Base-by-base conservation (phyloP, 2,329 filamentous ascomycete species). In the Xylariales sp. region DNA sequence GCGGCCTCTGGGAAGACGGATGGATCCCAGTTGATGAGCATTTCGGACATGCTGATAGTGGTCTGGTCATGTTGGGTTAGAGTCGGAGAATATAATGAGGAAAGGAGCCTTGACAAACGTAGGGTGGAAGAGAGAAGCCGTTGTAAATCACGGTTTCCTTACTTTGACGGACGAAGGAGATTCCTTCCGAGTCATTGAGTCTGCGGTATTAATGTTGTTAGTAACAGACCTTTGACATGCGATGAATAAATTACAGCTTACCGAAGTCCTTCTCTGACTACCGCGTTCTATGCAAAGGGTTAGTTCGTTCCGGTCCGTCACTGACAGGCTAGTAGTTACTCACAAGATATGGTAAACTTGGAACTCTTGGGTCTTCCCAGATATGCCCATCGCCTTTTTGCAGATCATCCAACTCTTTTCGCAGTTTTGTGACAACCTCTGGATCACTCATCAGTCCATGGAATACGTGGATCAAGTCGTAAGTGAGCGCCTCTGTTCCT, bases 41-140 rank as follows among this genome's bases (percentile, higher is more conserved):
- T 34, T 33, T 40, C 29, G 31, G 29, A 33, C 38, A 40, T 40
- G 38, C 29, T 40, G 16, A 40, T 31, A 14, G 29, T 33, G 14
- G 29, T 33, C 27, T 40, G 16, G 9, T 21, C 15, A 32, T 9
- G 31, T 32, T 32, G 8, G 31, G 8, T 8, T 27, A 22, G 21
- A 19, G 14, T 1, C 15, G 10, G 15, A 32, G 18, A 2, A 10
- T 8, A 38, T 38, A 24, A 8, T 7, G 8, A 16, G 16, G 4
- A 34, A 27, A 22, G 8, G 9, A 34, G 9, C 12, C 7, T 10
- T n/a, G 10, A 32, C 38, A 14, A 11, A 34, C 29, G 14, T 27
- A 27, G 8, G 29, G 38, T 16, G 38, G 38, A n/a, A 32, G 25
- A n/a, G n/a, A 14, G 31, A 31, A 31, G 12, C 18, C 12, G 21